phyloP scores from a whole-genome alignment of 352 stramenopile species.

The Plasmopara viticola region DNA sequence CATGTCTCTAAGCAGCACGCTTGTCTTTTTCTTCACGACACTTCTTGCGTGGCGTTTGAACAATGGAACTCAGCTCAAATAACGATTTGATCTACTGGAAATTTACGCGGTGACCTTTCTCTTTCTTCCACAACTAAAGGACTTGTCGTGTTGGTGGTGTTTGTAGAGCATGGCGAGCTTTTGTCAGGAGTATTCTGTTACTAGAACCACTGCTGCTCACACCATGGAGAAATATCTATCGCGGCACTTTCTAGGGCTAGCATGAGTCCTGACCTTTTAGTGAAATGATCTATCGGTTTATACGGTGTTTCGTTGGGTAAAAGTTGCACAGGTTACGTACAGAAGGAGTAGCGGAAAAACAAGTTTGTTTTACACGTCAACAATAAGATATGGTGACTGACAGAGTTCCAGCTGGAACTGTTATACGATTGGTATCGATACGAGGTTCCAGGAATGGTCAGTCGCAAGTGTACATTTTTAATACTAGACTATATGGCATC shows the following conservation, averaged over 20 bases:
- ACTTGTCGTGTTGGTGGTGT: constrained; percentile 26
- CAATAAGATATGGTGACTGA: neutral
- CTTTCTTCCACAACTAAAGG: too few species aligned
- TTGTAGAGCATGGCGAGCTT: constrained; percentile 47
- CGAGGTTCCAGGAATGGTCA: neutral
- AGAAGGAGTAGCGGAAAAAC: neutral
- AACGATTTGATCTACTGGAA: too few species aligned
- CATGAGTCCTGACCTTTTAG: constrained; percentile 8
- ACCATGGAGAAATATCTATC: constrained; percentile 56
- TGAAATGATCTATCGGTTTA: constrained; percentile 45
- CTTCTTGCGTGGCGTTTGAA: too few species aligned
- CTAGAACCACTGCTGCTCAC: constrained; percentile 67
- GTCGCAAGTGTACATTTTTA: neutral
- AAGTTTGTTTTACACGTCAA: neutral
- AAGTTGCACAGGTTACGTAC: constrained; percentile 23
- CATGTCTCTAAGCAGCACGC: too few species aligned
- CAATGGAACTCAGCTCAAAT: too few species aligned
- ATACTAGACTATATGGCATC: neutral
- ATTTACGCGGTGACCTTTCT: too few species aligned
- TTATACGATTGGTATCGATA: neutral
- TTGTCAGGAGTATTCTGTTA: constrained; percentile 50
- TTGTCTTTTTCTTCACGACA: too few species aligned
- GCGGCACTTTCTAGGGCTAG: constrained; percentile 45
- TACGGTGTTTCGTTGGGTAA: constrained; percentile 59
- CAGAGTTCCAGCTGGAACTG: neutral